Evolutionary conservation across 495 filamentous ascomycete species (phyloP), one percentile per base, ranked within the genome.

Genomic region (Letharia lupina): DNA sequence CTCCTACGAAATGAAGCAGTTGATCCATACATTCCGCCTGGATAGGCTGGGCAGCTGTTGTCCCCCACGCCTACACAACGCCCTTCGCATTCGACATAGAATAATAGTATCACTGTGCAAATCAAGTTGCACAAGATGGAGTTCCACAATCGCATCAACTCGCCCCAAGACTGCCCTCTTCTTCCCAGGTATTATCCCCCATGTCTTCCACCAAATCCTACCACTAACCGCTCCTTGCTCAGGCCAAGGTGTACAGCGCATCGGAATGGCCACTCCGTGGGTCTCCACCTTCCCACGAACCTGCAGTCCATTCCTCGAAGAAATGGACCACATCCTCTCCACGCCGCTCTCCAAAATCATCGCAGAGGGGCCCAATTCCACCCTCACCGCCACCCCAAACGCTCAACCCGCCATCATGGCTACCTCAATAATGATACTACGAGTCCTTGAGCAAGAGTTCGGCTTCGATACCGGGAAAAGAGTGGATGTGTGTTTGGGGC

Each of bases 321-420:
- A 95, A 76, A 91, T 96, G 76, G 93, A 98, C 77, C 73, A 81
- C 54, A 82, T 84, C 4, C 79, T 96, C 67, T 80, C 86, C 56
- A 83, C 87, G 68, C 75, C 78, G 4, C 78, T 96, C 37, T 90
- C 90, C 44, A 78, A 80, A n/a, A 82, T 93, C 64, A 96, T 98
- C 70, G 82, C 84, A 44, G 77, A 90, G 1, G 93, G 94, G 0
- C 89, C 94, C 0, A 87, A 87, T 68, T 82, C 83, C 31, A 78
- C 78, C 28, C 82, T 98, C 65, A 93, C 90, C 47, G 82, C 84
- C 60, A 97, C 94, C 16, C 85, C 87, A 65, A 91, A 96, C 72
- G 88, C 94, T 13, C 94, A 98, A 75, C 94, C 94, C 0, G 93
- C 94, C 59, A 94, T 98, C 75, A 93, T 98, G 88, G 90, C 93